Base-by-base conservation (phyloP, 805 yeast species). In the Lipomyces chichibuensis region DNA sequence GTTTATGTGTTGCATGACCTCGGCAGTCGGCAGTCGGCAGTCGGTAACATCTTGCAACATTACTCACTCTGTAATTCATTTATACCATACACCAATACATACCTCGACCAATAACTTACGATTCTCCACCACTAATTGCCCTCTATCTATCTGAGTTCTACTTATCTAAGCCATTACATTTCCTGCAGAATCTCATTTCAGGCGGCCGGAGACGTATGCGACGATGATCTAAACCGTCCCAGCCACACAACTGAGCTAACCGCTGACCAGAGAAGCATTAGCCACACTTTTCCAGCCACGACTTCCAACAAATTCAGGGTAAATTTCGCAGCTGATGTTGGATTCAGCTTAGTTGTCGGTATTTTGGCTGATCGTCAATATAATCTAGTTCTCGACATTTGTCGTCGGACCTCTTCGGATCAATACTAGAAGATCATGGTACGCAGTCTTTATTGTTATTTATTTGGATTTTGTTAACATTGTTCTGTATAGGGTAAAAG, bases 401-500 rank as follows among this genome's bases (percentile, higher is more conserved):
- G 9, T 3, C 17, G 49, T 43, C 1, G 49, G 23, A n/a, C 11
- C 20, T n/a, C 20, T 17, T 5, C 23, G 3, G 20, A 43, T n/a
- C 49, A 43, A 17, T n/a, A 43, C 20, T n/a, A 43, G 49, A 5
- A 11, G 17, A 37, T 37, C 49, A 43, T 43, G 49, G 49, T 43
- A 43, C 9, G 49, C 23, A 17, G 25, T 43, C 23, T 43, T 43
- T 8, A 43, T 8, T 5, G 49, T n/a, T 43, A 43, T 5, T 43
- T 13, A n/a, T 17, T 43, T n/a, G 23, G 23, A 8, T 3, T 17
- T 43, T n/a, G 9, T n/a, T 43, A n/a, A 43, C 49, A 7, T 3
- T 43, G 20, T 43, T 43, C 9, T 5, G 9, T 43, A 6, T 51
- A 69, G 74, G 74, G 74, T 17, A 71, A 71, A 65, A 57, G 74